Conservation (phyloP, 164 flowering plant species). For the Paratinospora sagittata region DNA sequence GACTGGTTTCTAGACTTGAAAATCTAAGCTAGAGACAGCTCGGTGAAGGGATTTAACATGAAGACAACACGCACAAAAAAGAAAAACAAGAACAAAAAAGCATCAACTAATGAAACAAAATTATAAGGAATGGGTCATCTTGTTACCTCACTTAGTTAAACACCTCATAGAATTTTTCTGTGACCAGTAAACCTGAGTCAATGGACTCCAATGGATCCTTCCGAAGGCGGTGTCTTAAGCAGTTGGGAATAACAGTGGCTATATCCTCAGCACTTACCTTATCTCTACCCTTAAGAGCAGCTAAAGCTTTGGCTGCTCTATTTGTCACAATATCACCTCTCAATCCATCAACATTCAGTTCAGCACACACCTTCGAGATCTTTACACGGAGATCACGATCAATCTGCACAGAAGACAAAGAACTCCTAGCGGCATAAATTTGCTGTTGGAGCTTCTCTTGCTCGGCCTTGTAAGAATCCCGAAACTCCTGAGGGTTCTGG, state of each 20-base stretch:
- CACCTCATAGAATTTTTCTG: conserved; percentile 87
- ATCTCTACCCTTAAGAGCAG: conserved; percentile 87
- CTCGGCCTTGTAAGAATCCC: conserved; percentile 62
- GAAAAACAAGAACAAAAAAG: conserved; percentile 8
- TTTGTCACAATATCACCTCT: conserved; percentile 22
- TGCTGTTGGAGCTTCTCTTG: conserved; percentile 87
- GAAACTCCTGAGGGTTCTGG: conserved; percentile 71
- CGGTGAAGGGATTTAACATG: neutral
- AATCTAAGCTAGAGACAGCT: conserved; percentile 4
- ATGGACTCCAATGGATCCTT: conserved; percentile 97
- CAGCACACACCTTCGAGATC: conserved; percentile 91
- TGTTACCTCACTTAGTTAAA: conserved; percentile 36
- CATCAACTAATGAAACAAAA: conserved; percentile 4
- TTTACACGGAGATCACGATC: conserved; percentile 83
- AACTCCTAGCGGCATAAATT: conserved; percentile 58
- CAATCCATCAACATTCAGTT: conserved; percentile 37
- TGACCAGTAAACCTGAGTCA: conserved; percentile 91
- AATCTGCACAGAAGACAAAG: conserved; percentile 62
- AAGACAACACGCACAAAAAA: neutral
- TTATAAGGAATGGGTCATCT: neutral
- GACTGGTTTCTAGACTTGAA: conserved; percentile 5
- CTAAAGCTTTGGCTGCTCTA: conserved; percentile 91
- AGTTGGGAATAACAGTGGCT: conserved; percentile 93
- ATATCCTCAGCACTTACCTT: conserved; percentile 79
- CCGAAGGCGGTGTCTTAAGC: conserved; percentile 88